Percentiles rank a stretch among this genome's conserved stretches.
phyloP scores from a whole-genome alignment of 257 asterid species.

The Ilex asprella region DNA sequence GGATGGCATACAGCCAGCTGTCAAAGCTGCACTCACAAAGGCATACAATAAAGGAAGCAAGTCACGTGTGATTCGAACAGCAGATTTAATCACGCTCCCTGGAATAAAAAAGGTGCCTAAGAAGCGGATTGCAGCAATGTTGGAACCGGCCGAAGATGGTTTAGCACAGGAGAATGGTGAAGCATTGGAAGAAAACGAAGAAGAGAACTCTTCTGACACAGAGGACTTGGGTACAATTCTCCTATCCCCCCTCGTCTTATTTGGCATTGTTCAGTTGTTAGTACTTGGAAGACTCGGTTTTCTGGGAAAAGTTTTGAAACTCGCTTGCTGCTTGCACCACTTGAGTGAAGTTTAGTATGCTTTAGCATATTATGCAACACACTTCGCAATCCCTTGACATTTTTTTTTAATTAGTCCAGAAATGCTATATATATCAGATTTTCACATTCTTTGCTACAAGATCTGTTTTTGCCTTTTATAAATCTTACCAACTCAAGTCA shows the following conservation, averaged over 20 bases:
- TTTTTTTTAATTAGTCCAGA: too few species aligned
- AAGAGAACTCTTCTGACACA: conserved; percentile 57
- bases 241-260: background rate
- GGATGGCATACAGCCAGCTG: conserved; percentile 84
- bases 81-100: conserved; percentile 82
- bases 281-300: background rate
- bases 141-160: conserved; percentile 73
- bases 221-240: conserved; percentile 62
- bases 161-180: conserved; percentile 38
- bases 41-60: conserved; percentile 93
- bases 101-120: conserved; percentile 81
- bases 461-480: too few species aligned
- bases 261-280: background rate
- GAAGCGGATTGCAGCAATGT: conserved; percentile 91
- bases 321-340: background rate
- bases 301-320: background rate
- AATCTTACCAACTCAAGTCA: too few species aligned
- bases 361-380: background rate
- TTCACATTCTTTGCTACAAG: too few species aligned
- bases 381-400: too few species aligned
- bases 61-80: conserved; percentile 69
- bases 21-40: conserved; percentile 82
- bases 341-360: background rate
- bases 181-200: conserved; percentile 48
- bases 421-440: too few species aligned